These are phyloP conservation scores for Acidomyces sp. DNA, from an alignment of 495 filamentous ascomycete species.

Conservation along the genomic window DNA sequence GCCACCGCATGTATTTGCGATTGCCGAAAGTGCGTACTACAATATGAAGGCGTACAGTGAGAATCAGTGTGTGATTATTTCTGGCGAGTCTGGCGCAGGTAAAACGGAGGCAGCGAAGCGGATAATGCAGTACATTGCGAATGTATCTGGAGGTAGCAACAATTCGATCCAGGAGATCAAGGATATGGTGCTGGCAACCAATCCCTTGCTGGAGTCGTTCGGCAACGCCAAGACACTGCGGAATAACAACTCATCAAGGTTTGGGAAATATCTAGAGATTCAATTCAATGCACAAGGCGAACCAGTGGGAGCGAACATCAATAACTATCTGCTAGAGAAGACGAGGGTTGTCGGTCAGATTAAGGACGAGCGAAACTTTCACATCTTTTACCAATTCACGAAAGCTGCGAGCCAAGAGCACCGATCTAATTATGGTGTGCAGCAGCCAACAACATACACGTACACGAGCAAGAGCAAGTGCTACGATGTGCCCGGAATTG, in stretches of 20 bases:
- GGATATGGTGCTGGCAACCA: slow-evolving; percentile 97
- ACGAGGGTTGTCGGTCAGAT: slow-evolving; percentile 93
- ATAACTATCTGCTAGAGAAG: slow-evolving; percentile 95
- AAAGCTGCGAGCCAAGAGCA: slow-evolving; percentile 84
- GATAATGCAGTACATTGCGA: slow-evolving; percentile 99
- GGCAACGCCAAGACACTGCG: slow-evolving; percentile 95
- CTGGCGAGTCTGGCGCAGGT: slow-evolving; percentile 93
- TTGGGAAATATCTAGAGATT: slow-evolving; percentile 96
- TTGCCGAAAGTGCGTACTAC: slow-evolving; percentile 93
- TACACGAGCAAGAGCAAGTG: slow-evolving; percentile 94
- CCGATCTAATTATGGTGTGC: slow-evolving; percentile 71
- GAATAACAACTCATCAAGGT: slow-evolving; percentile 97
- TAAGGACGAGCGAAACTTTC: slow-evolving; percentile 90
- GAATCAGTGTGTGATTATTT: slow-evolving; percentile 99
- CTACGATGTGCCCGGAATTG: slow-evolving; percentile 81
- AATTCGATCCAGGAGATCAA: slow-evolving; percentile 95
- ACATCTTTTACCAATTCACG: slow-evolving; percentile 98
- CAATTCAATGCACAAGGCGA: slow-evolving; percentile 92
- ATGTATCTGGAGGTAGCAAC: slow-evolving; percentile 76
- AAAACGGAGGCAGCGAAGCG: slow-evolving; percentile 99
- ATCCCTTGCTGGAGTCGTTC: slow-evolving; percentile 92
- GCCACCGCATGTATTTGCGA: slow-evolving; percentile 94
- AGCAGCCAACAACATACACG: slow-evolving; percentile 83
- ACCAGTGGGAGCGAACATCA: slow-evolving; percentile 92
- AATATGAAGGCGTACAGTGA: slow-evolving; percentile 99